phyloP scores from a whole-genome alignment of 2,329 filamentous ascomycete species.

The Venturia asperata region DNA sequence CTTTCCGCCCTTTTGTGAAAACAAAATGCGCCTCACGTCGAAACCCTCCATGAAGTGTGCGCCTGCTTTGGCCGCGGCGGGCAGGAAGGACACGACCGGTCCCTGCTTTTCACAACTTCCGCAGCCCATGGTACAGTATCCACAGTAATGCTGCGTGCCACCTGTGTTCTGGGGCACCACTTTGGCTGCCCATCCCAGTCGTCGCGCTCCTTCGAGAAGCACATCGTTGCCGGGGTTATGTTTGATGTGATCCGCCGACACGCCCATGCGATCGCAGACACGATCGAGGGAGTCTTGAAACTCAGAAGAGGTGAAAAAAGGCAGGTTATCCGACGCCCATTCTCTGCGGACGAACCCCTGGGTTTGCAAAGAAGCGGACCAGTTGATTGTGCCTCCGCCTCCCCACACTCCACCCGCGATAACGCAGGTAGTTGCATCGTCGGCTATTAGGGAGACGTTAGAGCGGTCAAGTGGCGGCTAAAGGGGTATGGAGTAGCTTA shows the following conservation, averaged over 20 bases:
- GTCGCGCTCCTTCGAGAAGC: slow-evolving; percentile 66
- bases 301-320: slow-evolving; percentile 64
- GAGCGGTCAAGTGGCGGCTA: not conserved
- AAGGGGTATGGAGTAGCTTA: slow-evolving; percentile 18
- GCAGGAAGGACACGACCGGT: slow-evolving; percentile 67
- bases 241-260: slow-evolving; percentile 55
- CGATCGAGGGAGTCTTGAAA: slow-evolving; percentile 75
- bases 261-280: slow-evolving; percentile 73
- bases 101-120: slow-evolving; percentile 68
- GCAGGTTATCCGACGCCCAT: slow-evolving; percentile 64
- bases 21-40: slow-evolving; percentile 61
- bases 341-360: slow-evolving; percentile 71
- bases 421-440: slow-evolving; percentile 47
- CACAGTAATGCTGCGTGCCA: slow-evolving; percentile 65
- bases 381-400: slow-evolving; percentile 83
- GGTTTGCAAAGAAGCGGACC: slow-evolving; percentile 62
- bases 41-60: slow-evolving; percentile 82
- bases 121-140: slow-evolving; percentile 54
- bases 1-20: slow-evolving; percentile 49
- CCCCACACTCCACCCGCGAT: slow-evolving; percentile 70
- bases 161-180: slow-evolving; percentile 74
- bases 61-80: slow-evolving; percentile 69
- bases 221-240: slow-evolving; percentile 67
- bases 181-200: slow-evolving; percentile 64
- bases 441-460: slow-evolving; percentile 22